phyloP scores from a whole-genome alignment of 1,284 basidiomycete species.

The Acaromyces ingoldii region DNA sequence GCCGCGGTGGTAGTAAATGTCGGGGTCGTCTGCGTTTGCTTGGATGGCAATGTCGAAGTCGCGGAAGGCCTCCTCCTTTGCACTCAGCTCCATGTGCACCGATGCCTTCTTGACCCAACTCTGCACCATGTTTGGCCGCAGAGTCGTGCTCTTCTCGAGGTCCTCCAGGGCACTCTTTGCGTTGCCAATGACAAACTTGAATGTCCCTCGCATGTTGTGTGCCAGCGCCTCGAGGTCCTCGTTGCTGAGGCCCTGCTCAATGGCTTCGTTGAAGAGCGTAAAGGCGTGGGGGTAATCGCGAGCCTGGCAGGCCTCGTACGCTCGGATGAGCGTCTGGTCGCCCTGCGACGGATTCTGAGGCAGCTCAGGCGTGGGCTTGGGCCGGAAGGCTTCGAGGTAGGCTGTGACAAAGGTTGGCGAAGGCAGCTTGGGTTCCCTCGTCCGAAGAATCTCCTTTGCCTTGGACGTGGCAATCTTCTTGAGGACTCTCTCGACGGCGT shows the following conservation, averaged over 20 bases:
- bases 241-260: conserved; percentile 76
- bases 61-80: conserved; percentile 67
- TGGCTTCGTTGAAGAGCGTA: conserved; percentile 73
- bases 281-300: conserved; percentile 82
- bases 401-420: conserved; percentile 89
- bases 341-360: conserved; percentile 73
- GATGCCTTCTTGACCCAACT: conserved; percentile 94
- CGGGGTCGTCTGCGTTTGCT: conserved; percentile 78
- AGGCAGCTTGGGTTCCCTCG: conserved; percentile 76
- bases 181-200: conserved; percentile 88
- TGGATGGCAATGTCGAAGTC: conserved; percentile 87
- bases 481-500: conserved; percentile 83
- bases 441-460: conserved; percentile 67
- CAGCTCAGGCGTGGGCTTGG: conserved; percentile 64
- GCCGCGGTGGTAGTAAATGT: conserved; percentile 98
- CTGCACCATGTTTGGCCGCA: conserved; percentile 76
- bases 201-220: conserved; percentile 88
- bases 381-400: conserved; percentile 94
- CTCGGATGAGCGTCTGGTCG: conserved; percentile 75
- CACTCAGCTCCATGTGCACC: conserved; percentile 86
- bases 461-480: conserved; percentile 74
- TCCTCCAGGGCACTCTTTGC: conserved; percentile 79
- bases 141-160: conserved; percentile 69
- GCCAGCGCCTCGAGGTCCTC: conserved; percentile 76
- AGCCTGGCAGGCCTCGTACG: conserved; percentile 76